Evolutionary conservation across 2,329 filamentous ascomycete species (phyloP).

Genomic region (Calonectria multiphialidica): DNA sequence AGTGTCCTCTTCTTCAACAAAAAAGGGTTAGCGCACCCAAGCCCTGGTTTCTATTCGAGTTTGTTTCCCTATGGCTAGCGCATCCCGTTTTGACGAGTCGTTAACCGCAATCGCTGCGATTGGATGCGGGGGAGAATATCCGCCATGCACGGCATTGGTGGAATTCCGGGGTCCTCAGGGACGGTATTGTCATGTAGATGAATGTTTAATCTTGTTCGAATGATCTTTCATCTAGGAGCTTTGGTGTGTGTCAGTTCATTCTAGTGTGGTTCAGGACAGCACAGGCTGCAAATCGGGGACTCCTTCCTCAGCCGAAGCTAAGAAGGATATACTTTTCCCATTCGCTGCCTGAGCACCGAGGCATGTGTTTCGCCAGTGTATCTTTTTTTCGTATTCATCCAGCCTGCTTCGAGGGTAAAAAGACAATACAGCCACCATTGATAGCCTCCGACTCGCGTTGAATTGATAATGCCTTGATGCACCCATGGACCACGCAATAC

Average conservation of each 20-base stretch:
- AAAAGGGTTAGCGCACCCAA: conserved; percentile 10
- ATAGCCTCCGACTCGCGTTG: not conserved
- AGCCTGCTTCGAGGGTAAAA: not conserved
- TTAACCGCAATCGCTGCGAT: not conserved
- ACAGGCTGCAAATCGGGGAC: not conserved
- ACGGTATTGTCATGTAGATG: too few species aligned
- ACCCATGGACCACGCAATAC: not conserved
- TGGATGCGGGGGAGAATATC: not conserved
- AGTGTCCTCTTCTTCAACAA: not conserved
- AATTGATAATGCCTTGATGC: not conserved
- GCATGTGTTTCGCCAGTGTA: not conserved
- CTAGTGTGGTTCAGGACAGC: not conserved
- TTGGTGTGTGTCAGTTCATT: not conserved
- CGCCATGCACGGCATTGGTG: not conserved
- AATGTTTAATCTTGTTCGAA: not conserved
- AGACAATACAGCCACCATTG: not conserved
- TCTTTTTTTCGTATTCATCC: not conserved
- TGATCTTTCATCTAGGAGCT: not conserved
- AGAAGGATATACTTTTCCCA: not conserved
- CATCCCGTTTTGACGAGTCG: not conserved
- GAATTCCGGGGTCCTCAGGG: not conserved
- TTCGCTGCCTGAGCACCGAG: not conserved
- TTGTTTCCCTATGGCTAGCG: not conserved
- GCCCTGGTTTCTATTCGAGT: not conserved
- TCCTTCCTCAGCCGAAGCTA: not conserved